Conservation (phyloP, 2,329 filamentous ascomycete genomes). For the Verticillium nubilum region DNA sequence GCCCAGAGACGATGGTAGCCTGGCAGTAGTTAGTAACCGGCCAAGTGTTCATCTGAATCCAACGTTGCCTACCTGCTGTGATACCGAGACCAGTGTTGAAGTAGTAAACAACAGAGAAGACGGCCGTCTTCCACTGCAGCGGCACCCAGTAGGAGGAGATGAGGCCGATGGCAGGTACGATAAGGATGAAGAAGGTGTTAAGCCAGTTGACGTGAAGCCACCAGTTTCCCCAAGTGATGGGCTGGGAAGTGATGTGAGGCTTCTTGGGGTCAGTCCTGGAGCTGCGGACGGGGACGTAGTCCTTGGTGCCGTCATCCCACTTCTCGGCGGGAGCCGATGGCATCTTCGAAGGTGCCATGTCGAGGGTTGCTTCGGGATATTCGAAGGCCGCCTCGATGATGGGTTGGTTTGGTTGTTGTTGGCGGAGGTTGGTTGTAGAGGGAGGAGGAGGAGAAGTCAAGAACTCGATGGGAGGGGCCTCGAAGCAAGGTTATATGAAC, state of each 20-base stretch:
- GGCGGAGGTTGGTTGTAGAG: background rate
- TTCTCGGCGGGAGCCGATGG: conserved; percentile 20
- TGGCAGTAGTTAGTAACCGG: background rate
- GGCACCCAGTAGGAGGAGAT: conserved; percentile 75
- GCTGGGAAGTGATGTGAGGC: conserved; percentile 78
- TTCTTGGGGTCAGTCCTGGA: conserved; percentile 55
- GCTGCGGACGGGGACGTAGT: conserved; percentile 45
- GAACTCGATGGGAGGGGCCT: background rate
- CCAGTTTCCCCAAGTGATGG: conserved; percentile 79
- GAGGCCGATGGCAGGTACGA: conserved; percentile 69
- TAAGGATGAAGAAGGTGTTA: conserved; percentile 75
- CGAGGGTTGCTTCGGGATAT: background rate
- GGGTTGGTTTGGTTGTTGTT: background rate
- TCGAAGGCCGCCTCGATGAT: background rate
- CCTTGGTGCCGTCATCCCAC: conserved; percentile 48
- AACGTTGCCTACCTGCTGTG: conserved; percentile 57
- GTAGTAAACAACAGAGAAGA: conserved; percentile 75
- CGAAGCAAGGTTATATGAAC: background rate
- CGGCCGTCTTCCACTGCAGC: conserved; percentile 61
- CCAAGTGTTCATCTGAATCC: background rate
- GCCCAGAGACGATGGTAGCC: conserved; percentile 70
- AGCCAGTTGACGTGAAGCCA: conserved; percentile 93
- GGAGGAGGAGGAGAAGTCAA: background rate
- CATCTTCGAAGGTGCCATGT: background rate
- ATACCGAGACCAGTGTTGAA: conserved; percentile 79